Percentiles rank a stretch among this genome's conserved stretches.
phyloP scores from a whole-genome alignment of 495 filamentous ascomycete genomes.

The Extremus antarcticus region DNA sequence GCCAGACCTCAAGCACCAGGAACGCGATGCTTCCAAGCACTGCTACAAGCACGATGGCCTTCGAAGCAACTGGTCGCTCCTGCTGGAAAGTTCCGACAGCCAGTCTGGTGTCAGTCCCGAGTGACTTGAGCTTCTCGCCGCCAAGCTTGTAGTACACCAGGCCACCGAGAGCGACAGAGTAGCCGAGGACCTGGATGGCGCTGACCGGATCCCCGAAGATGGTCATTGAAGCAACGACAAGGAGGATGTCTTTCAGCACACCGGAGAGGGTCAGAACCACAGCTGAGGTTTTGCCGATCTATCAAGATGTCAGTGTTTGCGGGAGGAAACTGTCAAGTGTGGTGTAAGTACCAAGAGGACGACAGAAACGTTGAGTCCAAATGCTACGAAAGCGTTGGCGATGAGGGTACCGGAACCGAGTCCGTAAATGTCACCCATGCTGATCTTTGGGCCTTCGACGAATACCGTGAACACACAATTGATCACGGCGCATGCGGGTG shows the following conservation, averaged over 20 bases:
- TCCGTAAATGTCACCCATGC: slow-evolving; percentile 57
- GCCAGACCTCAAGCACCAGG: slow-evolving; percentile 42
- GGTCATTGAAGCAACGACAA: slow-evolving; percentile 76
- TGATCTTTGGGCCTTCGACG: slow-evolving; percentile 61
- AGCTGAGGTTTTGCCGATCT: slow-evolving; percentile 95
- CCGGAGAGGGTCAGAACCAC: slow-evolving; percentile 92
- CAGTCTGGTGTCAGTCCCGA: slow-evolving; percentile 53
- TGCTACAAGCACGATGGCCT: slow-evolving; percentile 54
- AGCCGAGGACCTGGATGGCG: slow-evolving; percentile 78
- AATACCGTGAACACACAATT: slow-evolving; percentile 67
- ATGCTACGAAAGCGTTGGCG: slow-evolving; percentile 69
- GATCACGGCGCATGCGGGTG: slow-evolving; percentile 80
- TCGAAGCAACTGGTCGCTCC: slow-evolving; percentile 60
- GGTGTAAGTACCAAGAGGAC: slow-evolving; percentile 62
- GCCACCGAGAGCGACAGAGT: slow-evolving; percentile 75
- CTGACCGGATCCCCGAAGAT: slow-evolving; percentile 78
- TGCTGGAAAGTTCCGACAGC: slow-evolving; percentile 75
- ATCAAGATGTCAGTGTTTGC: slow-evolving; percentile 12
- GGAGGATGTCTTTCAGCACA: slow-evolving; percentile 93
- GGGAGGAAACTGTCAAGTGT: not conserved
- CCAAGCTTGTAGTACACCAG: slow-evolving; percentile 96
- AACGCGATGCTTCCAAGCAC: slow-evolving; percentile 54
- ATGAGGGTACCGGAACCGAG: slow-evolving; percentile 66
- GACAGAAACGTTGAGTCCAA: slow-evolving; percentile 79
- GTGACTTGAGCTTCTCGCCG: slow-evolving; percentile 67